Conservation (phyloP, 2,329 filamentous ascomycete genomes). For the Fusarium tanahbumbuense region DNA sequence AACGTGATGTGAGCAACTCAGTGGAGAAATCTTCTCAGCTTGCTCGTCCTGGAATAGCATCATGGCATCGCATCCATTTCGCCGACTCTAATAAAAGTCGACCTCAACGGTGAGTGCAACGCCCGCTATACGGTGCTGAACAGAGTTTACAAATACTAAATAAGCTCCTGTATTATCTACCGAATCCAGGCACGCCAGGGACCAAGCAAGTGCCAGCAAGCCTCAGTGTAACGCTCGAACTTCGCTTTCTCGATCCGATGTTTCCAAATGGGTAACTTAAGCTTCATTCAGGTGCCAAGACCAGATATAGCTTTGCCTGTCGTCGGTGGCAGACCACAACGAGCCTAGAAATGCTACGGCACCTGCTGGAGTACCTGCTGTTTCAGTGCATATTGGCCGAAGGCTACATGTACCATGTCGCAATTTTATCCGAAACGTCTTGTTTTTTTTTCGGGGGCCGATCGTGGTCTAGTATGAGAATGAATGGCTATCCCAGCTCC, state of each 20-base stretch:
- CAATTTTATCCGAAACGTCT: conserved; percentile 29
- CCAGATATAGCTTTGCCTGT: conserved; percentile 27
- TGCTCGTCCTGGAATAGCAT: conserved; percentile 22
- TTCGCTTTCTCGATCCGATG: conserved; percentile 9
- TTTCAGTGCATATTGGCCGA: conserved; percentile 30
- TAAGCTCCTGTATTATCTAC: conserved; percentile 28
- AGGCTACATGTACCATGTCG: conserved; percentile 22
- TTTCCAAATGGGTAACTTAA: conserved; percentile 22
- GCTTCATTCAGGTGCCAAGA: conserved; percentile 37
- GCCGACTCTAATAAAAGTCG: conserved; percentile 34
- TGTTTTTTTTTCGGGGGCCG: conserved; percentile 25
- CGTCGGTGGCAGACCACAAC: conserved; percentile 37
- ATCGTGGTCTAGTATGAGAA: conserved; percentile 29
- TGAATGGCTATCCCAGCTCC: conserved; percentile 37
- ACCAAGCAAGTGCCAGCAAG: conserved; percentile 33
- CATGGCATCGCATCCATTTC: background rate
- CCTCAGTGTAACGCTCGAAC: conserved; percentile 25
- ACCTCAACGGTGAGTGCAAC: conserved; percentile 35
- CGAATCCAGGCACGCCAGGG: conserved; percentile 39
- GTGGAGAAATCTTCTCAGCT: conserved; percentile 24
- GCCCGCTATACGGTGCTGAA: background rate
- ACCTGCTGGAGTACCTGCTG: conserved; percentile 25
- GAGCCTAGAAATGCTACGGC: conserved; percentile 34
- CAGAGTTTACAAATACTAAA: conserved; percentile 23
- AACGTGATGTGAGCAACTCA: conserved; percentile 34